These are phyloP conservation scores for Pouteria glomerata DNA, from an alignment of 148 eudicot genomes.

Conservation along the genomic window DNA sequence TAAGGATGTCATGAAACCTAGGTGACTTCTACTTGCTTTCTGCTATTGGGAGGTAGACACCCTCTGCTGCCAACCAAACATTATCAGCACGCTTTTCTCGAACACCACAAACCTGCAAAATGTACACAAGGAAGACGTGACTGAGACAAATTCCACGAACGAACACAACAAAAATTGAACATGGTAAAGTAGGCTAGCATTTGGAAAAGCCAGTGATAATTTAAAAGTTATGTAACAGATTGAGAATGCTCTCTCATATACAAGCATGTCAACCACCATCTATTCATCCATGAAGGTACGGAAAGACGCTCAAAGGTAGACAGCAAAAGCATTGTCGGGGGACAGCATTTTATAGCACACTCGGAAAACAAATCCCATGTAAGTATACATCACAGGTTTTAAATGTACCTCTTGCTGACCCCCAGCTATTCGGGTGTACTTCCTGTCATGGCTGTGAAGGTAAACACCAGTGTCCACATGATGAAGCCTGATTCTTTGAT, in stretches of 20 bases:
- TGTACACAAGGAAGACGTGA: not conserved
- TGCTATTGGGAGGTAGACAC: slow-evolving; percentile 56
- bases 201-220: not conserved
- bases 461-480: slow-evolving; percentile 73
- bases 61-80: slow-evolving; percentile 73
- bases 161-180: not conserved
- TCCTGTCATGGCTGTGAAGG: slow-evolving; percentile 79
- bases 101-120: slow-evolving; percentile 66
- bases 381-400: not conserved
- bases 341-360: not conserved
- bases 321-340: not conserved
- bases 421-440: slow-evolving; percentile 58
- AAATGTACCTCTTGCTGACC: slow-evolving; percentile 68
- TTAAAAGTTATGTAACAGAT: not conserved
- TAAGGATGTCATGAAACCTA: not conserved
- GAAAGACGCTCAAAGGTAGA: not conserved
- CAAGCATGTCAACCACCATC: not conserved
- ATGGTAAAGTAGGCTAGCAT: not conserved
- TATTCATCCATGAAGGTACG: not conserved
- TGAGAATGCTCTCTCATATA: not conserved
- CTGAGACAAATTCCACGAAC: not conserved
- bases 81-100: slow-evolving; percentile 57
- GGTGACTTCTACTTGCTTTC: slow-evolving; percentile 47
- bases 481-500: slow-evolving; percentile 63
- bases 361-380: not conserved